These are phyloP conservation scores for Kwoniella botswanensis DNA, from an alignment of 768 basidiomycete species.

Conservation along the genomic window DNA sequence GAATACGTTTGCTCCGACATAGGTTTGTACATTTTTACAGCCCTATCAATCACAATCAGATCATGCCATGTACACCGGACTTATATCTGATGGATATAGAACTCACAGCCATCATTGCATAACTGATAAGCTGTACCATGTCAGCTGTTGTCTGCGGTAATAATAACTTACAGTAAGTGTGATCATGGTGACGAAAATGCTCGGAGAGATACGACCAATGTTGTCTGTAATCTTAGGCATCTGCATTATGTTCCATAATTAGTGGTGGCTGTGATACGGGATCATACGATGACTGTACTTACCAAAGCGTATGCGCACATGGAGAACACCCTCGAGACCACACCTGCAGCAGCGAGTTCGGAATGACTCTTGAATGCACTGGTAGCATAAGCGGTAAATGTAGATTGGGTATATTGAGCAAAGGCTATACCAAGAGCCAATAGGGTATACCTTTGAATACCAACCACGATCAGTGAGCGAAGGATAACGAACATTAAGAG, in stretches of 20 bases:
- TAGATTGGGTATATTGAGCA: slow-evolving; percentile 11
- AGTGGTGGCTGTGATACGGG: neutral
- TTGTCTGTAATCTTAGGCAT: slow-evolving; percentile 17
- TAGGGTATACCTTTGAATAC: neutral
- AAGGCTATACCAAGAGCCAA: slow-evolving; percentile 8
- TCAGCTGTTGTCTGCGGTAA: neutral
- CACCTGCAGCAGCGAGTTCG: slow-evolving; percentile 15
- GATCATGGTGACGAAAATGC: slow-evolving; percentile 4
- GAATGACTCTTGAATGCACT: slow-evolving; percentile 23
- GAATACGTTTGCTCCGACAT: slow-evolving; percentile 21
- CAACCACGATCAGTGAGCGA: neutral
- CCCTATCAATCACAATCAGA: neutral
- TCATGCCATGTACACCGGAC: neutral
- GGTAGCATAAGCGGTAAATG: slow-evolving; percentile 19
- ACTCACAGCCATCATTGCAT: slow-evolving; percentile 21
- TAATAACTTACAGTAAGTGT: slow-evolving; percentile 3
- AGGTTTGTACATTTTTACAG: slow-evolving; percentile 18
- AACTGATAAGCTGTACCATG: slow-evolving; percentile 1
- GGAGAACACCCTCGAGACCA: slow-evolving; percentile 17
- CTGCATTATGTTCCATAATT: neutral
- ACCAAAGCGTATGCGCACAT: slow-evolving; percentile 16
- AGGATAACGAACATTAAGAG: neutral
- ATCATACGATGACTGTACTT: neutral
- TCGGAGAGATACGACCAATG: slow-evolving; percentile 15
- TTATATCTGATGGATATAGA: neutral